These are phyloP conservation scores for Musa itinerans DNA, from an alignment of 176 grass and related monocot genomes.

Conservation along the genomic window DNA sequence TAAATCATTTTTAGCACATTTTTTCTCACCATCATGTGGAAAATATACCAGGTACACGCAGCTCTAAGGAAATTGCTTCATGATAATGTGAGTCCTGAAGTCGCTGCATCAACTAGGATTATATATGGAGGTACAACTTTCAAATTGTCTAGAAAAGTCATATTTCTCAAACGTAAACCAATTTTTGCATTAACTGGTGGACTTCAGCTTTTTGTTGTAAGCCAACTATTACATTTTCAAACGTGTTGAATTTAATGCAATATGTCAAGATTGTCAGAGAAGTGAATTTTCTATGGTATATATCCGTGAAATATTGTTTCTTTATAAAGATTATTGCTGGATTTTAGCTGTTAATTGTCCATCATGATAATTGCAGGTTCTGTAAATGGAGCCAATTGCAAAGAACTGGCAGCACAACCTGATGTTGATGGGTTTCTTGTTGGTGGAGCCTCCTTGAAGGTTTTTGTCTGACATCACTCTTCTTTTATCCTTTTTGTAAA, in stretches of 20 bases:
- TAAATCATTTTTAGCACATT: too few relatives aligned
- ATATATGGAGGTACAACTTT: slow-evolving; percentile 64
- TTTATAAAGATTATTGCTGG: too few relatives aligned
- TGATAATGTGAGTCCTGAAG: slow-evolving; percentile 45
- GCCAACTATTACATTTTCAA: too few relatives aligned
- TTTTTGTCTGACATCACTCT: background rate
- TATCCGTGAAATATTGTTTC: too few relatives aligned
- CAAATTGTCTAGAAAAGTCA: too few relatives aligned
- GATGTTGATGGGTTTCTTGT: background rate
- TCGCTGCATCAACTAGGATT: slow-evolving; percentile 70
- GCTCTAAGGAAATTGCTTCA: slow-evolving; percentile 63
- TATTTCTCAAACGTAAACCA: too few relatives aligned
- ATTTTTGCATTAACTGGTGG: too few relatives aligned
- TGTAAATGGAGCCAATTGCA: background rate
- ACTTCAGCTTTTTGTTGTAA: too few relatives aligned
- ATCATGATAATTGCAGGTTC: background rate
- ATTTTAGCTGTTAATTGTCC: background rate
- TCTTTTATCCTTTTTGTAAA: too few relatives aligned
- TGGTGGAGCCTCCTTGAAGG: background rate
- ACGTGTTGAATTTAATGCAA: too few relatives aligned
- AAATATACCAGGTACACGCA: slow-evolving; percentile 46
- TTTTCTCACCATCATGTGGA: background rate
- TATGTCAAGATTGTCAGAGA: too few relatives aligned
- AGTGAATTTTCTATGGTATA: too few relatives aligned
- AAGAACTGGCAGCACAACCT: background rate